Base-by-base conservation (phyloP, 805 yeast species). In the Pichia sporocuriosa region DNA sequence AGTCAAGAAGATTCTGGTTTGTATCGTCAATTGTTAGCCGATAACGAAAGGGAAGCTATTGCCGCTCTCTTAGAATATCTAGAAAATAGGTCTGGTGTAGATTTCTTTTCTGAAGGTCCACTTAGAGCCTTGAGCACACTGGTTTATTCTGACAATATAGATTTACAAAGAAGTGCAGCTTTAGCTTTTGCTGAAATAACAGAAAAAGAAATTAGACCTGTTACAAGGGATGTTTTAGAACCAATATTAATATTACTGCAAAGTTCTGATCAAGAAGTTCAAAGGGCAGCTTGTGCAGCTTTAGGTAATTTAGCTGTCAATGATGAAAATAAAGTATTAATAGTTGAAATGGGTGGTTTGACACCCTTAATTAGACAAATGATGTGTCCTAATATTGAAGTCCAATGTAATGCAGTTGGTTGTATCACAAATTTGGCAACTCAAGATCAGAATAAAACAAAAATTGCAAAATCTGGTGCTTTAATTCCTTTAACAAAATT, bases 351-450 rank as follows among this genome's bases (percentile, higher is more conserved):
- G 96, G 97, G 97, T 23, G 98, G 97, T 2, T 74, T 93, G 44
- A 96, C 89, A 49, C 97, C 97, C 5, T 75, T 93, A 35, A 93
- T 93, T 54, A 81, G 94, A 62, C 98, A 93, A 66, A 93, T 93
- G 99, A 83, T 87, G 83, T 83, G 95, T 32, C 77, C 93, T 42
- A 93, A 93, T 57, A 95, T 93, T 44, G 99, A 93, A 63, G 97
- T 93, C 30, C 98, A 93, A 66, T 93, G 99, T 65, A 93, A 93
- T 60, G 98, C 99, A 3, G 98, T 93, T 43, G 99, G 99, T 15
- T 93, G 98, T 62, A 89, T 93, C 58, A 93, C 99, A 28, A 93
- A 93, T 60, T 75, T 93, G 63, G 98, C 98, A 7, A 93, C 98
- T 6, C 96, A 86, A 65, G 99, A 93, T 64, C 96, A 87, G 56